Evolutionary conservation across 192 early-diverging fungal genomes (phyloP).

Genomic region (Coemansia sp.): DNA sequence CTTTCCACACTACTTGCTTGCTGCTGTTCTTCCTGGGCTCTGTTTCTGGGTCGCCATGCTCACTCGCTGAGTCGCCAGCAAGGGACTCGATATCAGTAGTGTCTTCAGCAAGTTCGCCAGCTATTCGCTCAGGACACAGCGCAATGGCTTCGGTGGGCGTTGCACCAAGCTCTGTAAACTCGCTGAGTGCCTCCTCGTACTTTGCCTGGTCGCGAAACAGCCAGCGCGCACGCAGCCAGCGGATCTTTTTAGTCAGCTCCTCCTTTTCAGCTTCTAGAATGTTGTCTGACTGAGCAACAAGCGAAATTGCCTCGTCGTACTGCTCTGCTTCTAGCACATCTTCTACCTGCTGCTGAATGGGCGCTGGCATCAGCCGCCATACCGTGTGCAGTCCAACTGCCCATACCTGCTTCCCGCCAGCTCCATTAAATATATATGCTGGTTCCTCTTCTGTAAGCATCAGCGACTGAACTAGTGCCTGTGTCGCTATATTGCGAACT

Average conservation of each 20-base stretch:
- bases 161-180: slow-evolving; percentile 66
- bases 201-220: slow-evolving; percentile 60
- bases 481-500: slow-evolving; percentile 81
- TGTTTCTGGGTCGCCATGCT: neutral
- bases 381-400: slow-evolving; percentile 63
- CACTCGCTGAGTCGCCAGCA: slow-evolving; percentile 5
- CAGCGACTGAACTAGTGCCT: slow-evolving; percentile 78
- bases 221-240: slow-evolving; percentile 66
- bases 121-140: slow-evolving; percentile 68
- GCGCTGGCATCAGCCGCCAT: slow-evolving; percentile 67
- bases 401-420: slow-evolving; percentile 74
- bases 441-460: slow-evolving; percentile 61
- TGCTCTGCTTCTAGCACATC: slow-evolving; percentile 66
- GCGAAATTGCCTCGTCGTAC: slow-evolving; percentile 73
- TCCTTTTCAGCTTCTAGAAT: slow-evolving; percentile 68
- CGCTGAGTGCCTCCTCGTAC: slow-evolving; percentile 64
- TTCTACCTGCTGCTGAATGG: slow-evolving; percentile 60
- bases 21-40: neutral
- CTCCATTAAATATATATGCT: slow-evolving; percentile 50
- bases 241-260: slow-evolving; percentile 61
- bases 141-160: slow-evolving; percentile 66
- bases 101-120: slow-evolving; percentile 58
- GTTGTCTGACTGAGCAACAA: slow-evolving; percentile 71
- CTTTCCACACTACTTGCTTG: slow-evolving; percentile 27
- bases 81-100: slow-evolving; percentile 11